A percentile compares a stretch with the other conserved stretches of the same genome.
These are phyloP conservation scores for Penicillium olsonii DNA, from an alignment of 2,329 filamentous ascomycete species.

Conservation along the genomic window DNA sequence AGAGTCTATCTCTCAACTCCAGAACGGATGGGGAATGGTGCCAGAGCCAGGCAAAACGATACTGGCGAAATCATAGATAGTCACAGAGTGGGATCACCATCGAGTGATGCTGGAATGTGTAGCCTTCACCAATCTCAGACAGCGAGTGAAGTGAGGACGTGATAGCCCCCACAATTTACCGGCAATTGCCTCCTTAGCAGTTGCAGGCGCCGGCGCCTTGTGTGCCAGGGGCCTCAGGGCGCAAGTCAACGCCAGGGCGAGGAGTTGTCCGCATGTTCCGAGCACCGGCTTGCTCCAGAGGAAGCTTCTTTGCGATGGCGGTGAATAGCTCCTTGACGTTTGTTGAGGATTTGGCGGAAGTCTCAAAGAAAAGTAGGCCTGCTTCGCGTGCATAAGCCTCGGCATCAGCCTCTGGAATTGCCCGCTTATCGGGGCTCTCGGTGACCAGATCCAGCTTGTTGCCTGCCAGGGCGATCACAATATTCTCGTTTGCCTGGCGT, in stretches of 20 bases:
- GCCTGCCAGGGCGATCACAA: slow-evolving; percentile 95
- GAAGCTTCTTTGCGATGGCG: slow-evolving; percentile 95
- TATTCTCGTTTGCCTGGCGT: slow-evolving; percentile 98
- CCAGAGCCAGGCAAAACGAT: slow-evolving; percentile 1
- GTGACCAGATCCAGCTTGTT: slow-evolving; percentile 97
- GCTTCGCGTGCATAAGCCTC: slow-evolving; percentile 94
- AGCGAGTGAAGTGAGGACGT: background rate
- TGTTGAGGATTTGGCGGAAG: slow-evolving; percentile 94
- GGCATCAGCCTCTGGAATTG: slow-evolving; percentile 83
- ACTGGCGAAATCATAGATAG: slow-evolving; percentile 11
- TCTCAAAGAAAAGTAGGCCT: slow-evolving; percentile 96
- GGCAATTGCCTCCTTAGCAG: slow-evolving; percentile 51
- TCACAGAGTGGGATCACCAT: slow-evolving; percentile 12
- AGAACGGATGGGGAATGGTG: slow-evolving; percentile 5
- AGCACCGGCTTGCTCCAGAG: slow-evolving; percentile 92
- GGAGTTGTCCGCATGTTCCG: slow-evolving; percentile 72
- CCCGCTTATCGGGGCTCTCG: slow-evolving; percentile 93
- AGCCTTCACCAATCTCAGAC: slow-evolving; percentile 2
- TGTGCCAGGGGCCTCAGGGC: slow-evolving; percentile 62
- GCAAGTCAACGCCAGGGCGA: slow-evolving; percentile 66
- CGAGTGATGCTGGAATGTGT: background rate
- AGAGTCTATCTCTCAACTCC: slow-evolving; percentile 15
- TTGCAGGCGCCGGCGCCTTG: slow-evolving; percentile 63
- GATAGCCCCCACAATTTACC: background rate
- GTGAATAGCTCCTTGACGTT: slow-evolving; percentile 97